These are phyloP conservation scores for Circinella umbellata DNA, from an alignment of 371 early-diverging fungal genomes.

Conservation along the genomic window DNA sequence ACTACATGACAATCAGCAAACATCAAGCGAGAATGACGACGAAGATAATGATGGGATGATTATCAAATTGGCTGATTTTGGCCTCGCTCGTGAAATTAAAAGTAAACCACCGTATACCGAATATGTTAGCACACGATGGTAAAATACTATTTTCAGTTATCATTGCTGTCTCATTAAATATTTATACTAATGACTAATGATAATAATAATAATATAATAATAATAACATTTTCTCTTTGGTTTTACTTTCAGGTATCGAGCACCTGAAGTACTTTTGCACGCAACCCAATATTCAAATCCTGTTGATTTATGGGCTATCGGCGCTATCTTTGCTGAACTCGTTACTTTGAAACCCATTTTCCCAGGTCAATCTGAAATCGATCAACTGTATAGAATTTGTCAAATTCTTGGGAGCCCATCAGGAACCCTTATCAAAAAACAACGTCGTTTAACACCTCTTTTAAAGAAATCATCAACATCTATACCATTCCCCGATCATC, in stretches of 20 bases:
- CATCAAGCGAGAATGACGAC: background rate
- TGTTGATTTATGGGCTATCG: slow-evolving; percentile 98
- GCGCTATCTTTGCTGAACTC: slow-evolving; percentile 92
- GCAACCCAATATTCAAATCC: slow-evolving; percentile 87
- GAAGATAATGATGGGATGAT: slow-evolving; percentile 21
- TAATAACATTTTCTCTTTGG: background rate
- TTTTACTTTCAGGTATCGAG: slow-evolving; percentile 81
- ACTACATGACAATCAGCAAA: slow-evolving; percentile 1
- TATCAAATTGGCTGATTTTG: slow-evolving; percentile 95
- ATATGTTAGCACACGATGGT: slow-evolving; percentile 97
- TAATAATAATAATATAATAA: background rate
- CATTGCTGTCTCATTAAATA: background rate
- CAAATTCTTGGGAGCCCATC: slow-evolving; percentile 63
- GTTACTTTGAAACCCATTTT: slow-evolving; percentile 86
- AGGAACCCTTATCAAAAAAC: slow-evolving; percentile 1
- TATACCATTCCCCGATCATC: background rate
- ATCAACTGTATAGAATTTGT: slow-evolving; percentile 82
- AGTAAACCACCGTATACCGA: slow-evolving; percentile 84
- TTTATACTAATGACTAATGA: background rate
- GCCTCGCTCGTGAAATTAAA: slow-evolving; percentile 87
- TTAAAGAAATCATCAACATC: slow-evolving; percentile 12
- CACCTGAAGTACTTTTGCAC: slow-evolving; percentile 95
- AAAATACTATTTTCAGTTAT: background rate
- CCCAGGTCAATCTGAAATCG: slow-evolving; percentile 91
- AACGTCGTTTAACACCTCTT: slow-evolving; percentile 20